Base-by-base conservation (phyloP, 2,329 filamentous ascomycete genomes). In the Trichophyton rubrum region DNA sequence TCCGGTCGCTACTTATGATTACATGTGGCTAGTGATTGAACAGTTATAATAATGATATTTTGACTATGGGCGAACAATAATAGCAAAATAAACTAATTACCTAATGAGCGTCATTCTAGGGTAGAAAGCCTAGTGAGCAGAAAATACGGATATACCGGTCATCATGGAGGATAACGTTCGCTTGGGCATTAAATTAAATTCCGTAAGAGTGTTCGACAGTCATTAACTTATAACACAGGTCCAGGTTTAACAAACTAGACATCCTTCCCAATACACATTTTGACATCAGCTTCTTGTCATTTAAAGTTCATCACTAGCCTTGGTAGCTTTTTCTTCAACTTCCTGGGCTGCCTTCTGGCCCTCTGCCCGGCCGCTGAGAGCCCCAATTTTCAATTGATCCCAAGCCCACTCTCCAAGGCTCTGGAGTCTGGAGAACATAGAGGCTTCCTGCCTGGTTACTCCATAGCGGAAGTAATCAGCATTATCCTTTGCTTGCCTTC, bases 401-500 rank as follows among this genome's bases (percentile, higher is more conserved):
- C 79, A 60, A 24, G 77, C 66, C 79, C 79, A 82, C 65, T 78
- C 70, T 22, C 73, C 66, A 47, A 72, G 71, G 45, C 74, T 71
- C 65, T 75, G 72, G 61, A 89, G 67, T 72, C 86, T 86, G 69
- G 84, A 85, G 64, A 84, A 81, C 56, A 89, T 73, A 5, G 86
- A 88, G 4, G 58, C 79, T 83, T 58, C 80, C 75, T 13, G 88
- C 86, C 30, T 81, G 81, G 7, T 79, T 3, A 86, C 88, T 59
- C 88, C 88, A 67, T 91, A 88, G 68, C 81, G 82, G 78, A 90
- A 92, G 72, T 86, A 90, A 22, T 85, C 88, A 22, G 83, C 80
- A 67, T 90, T 86, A 71, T 85, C 85, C 66, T 87, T 84, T 15
- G 86, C 88, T 62, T 83, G 78, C 7, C 87, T 86, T 63, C 83